Base-by-base conservation (phyloP, 2,329 filamentous ascomycete genomes). In the Colletotrichum navitas region DNA sequence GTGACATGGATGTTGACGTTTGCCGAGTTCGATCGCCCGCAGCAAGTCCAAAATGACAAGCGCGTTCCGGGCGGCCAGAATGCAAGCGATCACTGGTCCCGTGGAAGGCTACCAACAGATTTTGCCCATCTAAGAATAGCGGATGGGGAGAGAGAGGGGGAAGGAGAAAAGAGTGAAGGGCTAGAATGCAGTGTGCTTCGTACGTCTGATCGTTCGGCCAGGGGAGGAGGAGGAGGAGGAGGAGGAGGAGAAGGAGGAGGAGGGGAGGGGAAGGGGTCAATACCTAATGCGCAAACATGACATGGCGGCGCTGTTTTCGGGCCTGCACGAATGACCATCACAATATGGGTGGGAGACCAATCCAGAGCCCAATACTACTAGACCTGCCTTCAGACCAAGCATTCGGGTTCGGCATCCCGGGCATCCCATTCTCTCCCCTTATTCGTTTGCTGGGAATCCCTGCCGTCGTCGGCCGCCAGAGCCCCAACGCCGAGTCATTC, bases 21-120 rank as follows among this genome's bases (percentile, higher is more conserved):
- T 45, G 49, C 63, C 63, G 29, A 67, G 56, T 36, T 56, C 51
- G 58, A 67, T 43, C 52, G 52, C 68, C 56, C 49, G 63, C 36
- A 36, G 41, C 63, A 61, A 34, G 56, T 26, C 43, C 29, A 34
- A 41, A 70, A 45, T 36, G 65, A 32, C 63, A 41, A 58, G 63
- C 68, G 66, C 47, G 32, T 67, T 34, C 63, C 68, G 63, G 51
- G n/a, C 68, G 68, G 68, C 63, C 68, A 63, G 63, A 58, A 49
- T 36, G 60, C 45, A 63, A 32, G 36, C 47, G 32, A 12, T 24
- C 43, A n/a, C 18, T 29, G 47, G 32, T n/a, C 26, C 16, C 34
- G 18, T 47, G 34, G 54, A 58, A 51, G n/a, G 14, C 59, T 18
- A 21, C 12, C 5, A 39, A 39, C 36, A 41, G 32, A 32, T 43